These are phyloP conservation scores for Shiraia sp. DNA, from an alignment of 2,329 filamentous ascomycete species.

Conservation along the genomic window DNA sequence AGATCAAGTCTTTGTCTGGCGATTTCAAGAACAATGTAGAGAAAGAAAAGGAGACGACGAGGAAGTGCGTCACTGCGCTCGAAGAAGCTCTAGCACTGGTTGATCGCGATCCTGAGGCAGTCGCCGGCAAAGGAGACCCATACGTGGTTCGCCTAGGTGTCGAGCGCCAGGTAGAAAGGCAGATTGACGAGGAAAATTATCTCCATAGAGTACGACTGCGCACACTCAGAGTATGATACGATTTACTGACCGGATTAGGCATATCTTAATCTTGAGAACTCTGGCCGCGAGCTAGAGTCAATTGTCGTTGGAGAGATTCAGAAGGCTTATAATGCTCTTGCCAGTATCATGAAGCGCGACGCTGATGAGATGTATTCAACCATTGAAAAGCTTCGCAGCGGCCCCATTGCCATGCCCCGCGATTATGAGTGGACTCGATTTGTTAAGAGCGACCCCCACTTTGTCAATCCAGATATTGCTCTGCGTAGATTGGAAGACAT, in stretches of 20 bases:
- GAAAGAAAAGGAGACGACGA: conserved; percentile 87
- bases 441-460: conserved; percentile 77
- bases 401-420: conserved; percentile 90
- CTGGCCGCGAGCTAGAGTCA: conserved; percentile 90
- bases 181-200: conserved; percentile 97
- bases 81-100: conserved; percentile 79
- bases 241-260: conserved; percentile 60
- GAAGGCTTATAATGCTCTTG: conserved; percentile 94
- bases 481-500: conserved; percentile 80
- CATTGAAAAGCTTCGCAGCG: conserved; percentile 78
- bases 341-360: conserved; percentile 88
- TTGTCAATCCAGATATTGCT: conserved; percentile 82
- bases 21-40: conserved; percentile 98
- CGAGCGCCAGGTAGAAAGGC: conserved; percentile 86
- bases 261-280: conserved; percentile 91
- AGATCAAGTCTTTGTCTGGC: conserved; percentile 89
- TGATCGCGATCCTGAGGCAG: conserved; percentile 74
- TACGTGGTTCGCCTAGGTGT: conserved; percentile 85
- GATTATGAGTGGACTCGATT: conserved; percentile 90
- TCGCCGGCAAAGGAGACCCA: conserved; percentile 86
- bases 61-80: conserved; percentile 76
- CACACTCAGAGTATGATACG: conserved; percentile 7
- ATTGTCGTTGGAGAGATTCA: conserved; percentile 98
- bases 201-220: conserved; percentile 72
- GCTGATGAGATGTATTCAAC: conserved; percentile 78